phyloP scores from a whole-genome alignment of 1,284 basidiomycete genomes.

The Schizophyllum commune region DNA sequence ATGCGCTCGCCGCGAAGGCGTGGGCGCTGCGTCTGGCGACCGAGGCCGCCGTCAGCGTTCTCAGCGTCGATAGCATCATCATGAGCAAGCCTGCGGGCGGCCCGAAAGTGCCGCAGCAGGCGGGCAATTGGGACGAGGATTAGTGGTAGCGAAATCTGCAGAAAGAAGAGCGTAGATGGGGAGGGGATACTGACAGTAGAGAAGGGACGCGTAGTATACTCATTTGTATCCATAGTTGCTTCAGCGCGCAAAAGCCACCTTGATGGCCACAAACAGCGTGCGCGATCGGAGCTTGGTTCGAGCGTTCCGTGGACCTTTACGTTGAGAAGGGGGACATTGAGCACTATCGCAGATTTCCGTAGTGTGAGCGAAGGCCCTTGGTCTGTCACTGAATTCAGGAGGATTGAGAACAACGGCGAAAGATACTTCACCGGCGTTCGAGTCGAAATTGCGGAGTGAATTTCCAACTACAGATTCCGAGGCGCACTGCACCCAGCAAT shows the following conservation, averaged over 20 bases:
- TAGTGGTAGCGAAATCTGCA: conserved; percentile 28
- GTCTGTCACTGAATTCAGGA: too few species aligned
- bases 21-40: conserved; percentile 89
- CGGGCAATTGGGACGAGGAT: conserved; percentile 79
- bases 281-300: not conserved
- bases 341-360: too few species aligned
- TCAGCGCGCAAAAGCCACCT: not conserved
- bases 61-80: conserved; percentile 97
- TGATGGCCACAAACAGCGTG: not conserved
- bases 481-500: too few species aligned
- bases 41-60: conserved; percentile 89
- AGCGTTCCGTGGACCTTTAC: not conserved
- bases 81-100: conserved; percentile 92
- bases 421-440: too few species aligned
- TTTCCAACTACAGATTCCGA: too few species aligned
- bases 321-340: too few species aligned
- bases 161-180: too few species aligned
- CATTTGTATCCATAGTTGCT: not conserved
- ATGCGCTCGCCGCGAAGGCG: conserved; percentile 81
- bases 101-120: conserved; percentile 77
- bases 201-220: not conserved
- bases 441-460: too few species aligned
- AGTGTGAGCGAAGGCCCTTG: too few species aligned
- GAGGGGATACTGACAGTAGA: not conserved
- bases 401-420: too few species aligned